phyloP scores from a whole-genome alignment of 2,329 filamentous ascomycete species.

The Diplodia scrobiculata region DNA sequence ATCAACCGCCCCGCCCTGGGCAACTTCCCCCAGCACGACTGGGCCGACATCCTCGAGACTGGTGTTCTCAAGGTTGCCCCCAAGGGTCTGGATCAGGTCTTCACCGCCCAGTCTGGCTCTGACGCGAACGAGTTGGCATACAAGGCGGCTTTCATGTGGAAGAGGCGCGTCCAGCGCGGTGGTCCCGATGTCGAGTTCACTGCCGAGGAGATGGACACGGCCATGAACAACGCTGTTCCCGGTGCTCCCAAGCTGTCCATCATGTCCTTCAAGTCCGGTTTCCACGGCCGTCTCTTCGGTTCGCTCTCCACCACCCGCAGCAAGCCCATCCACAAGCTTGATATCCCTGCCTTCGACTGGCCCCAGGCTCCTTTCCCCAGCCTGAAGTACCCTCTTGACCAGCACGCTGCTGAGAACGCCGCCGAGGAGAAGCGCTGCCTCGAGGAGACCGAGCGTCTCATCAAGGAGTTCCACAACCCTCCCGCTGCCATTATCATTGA shows the following conservation, averaged over 20 bases:
- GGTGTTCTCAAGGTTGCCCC: slow-evolving; percentile 82
- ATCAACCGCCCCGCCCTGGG: slow-evolving; percentile 88
- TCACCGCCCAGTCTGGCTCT: slow-evolving; percentile 84
- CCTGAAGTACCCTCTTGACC: slow-evolving; percentile 83
- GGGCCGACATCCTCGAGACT: slow-evolving; percentile 75
- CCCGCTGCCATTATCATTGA: slow-evolving; percentile 83
- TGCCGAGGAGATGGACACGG: slow-evolving; percentile 68
- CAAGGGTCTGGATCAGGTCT: slow-evolving; percentile 82
- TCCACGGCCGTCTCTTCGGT: slow-evolving; percentile 89
- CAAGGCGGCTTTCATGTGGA: slow-evolving; percentile 95
- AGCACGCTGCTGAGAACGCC: slow-evolving; percentile 78
- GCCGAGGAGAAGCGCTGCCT: slow-evolving; percentile 78
- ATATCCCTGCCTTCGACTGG: slow-evolving; percentile 95
- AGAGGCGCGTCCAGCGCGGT: slow-evolving; percentile 77
- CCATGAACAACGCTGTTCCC: slow-evolving; percentile 80
- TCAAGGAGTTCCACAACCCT: slow-evolving; percentile 75
- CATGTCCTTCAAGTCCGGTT: slow-evolving; percentile 82
- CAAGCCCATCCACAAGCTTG: slow-evolving; percentile 92
- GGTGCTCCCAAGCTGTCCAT: slow-evolving; percentile 80
- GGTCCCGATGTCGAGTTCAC: slow-evolving; percentile 78
- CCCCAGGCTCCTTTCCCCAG: slow-evolving; percentile 83
- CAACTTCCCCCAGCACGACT: slow-evolving; percentile 86
- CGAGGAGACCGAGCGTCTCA: slow-evolving; percentile 78
- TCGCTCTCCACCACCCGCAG: slow-evolving; percentile 84
- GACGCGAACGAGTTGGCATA: slow-evolving; percentile 94